Evolutionary conservation across 2,329 filamentous ascomycete species (phyloP), one percentile per base, ranked within the genome.

Genomic region (Clonostachys sp.): DNA sequence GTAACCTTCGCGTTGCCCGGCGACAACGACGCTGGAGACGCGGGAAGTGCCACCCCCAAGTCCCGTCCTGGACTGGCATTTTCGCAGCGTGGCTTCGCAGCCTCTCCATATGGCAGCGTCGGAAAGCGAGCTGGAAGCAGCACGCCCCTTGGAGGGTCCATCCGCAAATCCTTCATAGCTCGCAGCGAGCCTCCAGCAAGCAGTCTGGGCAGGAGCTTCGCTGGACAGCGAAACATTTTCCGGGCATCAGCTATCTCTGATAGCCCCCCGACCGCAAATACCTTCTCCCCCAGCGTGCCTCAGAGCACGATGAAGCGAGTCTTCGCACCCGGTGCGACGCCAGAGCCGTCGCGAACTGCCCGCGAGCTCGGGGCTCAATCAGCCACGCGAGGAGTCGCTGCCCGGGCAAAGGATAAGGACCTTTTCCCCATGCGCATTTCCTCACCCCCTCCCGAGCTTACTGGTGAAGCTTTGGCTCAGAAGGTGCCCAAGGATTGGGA

Each of bases 371-470:
- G 40, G 3, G 67, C 70, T 33, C 73, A 79, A 57, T 68, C 69
- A 45, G 72, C 68, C 6, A 68, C 73, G 18, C 72, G 72, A 36
- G 75, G 74, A 48, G 67, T 81, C 67, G 68, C 73, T 53, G 65
- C 73, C 24, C 74, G 72, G 58, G 68, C 72, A 6, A 61, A 68
- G 3, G 71, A 74, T 16, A 72, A 71, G 51, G 75, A 81, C 41
- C 68, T 78, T 14, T 83, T 83, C 56, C 61, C 70, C 30, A 77
- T 81, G 77, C 76, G 77, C 54, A 83, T 83, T 49, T 69, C 76
- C 20, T 77, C 76, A 16, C 80, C 80, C 0, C 78, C 79, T 45
- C 69, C 72, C 10, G 73, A 79, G 50, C 66, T 83, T 33, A 78
- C 74, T 13, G 80, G 79, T 50, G 78, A 81, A 59, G 71, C 64